These are phyloP conservation scores for Botryobasidium botryosum DNA, from an alignment of 768 basidiomycete species.

Conservation along the genomic window DNA sequence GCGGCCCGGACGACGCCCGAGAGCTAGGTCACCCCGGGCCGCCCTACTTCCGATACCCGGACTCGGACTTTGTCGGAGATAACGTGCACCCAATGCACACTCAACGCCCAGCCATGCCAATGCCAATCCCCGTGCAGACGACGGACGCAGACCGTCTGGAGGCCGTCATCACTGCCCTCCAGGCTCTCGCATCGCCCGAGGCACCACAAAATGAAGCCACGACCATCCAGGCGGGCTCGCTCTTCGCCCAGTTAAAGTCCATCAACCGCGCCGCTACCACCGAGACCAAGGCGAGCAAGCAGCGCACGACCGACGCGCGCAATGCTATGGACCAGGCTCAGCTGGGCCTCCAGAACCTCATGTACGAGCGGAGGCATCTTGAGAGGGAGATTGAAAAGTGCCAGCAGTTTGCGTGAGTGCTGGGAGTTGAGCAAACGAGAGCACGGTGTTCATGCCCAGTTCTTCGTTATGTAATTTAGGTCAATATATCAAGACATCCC, in stretches of 20 bases:
- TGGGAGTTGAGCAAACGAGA: too few relatives aligned
- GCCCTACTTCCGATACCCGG: too few relatives aligned
- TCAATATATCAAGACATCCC: constrained; percentile 82
- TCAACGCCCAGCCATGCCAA: too few relatives aligned
- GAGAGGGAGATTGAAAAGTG: constrained; percentile 88
- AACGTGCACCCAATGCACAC: too few relatives aligned
- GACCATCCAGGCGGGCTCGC: constrained; percentile 56
- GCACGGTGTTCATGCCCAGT: constrained; percentile 3
- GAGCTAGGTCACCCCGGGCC: too few relatives aligned
- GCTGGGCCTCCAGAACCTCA: constrained; percentile 68
- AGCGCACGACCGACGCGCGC: constrained; percentile 53
- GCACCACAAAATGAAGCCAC: too few relatives aligned
- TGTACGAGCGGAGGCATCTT: constrained; percentile 79
- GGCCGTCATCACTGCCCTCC: too few relatives aligned
- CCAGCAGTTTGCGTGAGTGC: constrained; percentile 70
- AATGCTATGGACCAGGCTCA: constrained; percentile 85
- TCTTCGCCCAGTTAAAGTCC: constrained; percentile 64
- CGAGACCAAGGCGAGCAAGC: constrained; percentile 46
- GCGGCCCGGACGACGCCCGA: too few relatives aligned
- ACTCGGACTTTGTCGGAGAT: too few relatives aligned
- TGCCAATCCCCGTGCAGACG: too few relatives aligned
- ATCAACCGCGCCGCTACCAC: constrained; percentile 60
- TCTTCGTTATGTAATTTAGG: constrained; percentile 22
- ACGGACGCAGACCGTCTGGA: too few relatives aligned
- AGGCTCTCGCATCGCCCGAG: too few relatives aligned